Evolutionary conservation across 176 grass and related monocot genomes (phyloP).

Genomic region (Musa acuminata): DNA sequence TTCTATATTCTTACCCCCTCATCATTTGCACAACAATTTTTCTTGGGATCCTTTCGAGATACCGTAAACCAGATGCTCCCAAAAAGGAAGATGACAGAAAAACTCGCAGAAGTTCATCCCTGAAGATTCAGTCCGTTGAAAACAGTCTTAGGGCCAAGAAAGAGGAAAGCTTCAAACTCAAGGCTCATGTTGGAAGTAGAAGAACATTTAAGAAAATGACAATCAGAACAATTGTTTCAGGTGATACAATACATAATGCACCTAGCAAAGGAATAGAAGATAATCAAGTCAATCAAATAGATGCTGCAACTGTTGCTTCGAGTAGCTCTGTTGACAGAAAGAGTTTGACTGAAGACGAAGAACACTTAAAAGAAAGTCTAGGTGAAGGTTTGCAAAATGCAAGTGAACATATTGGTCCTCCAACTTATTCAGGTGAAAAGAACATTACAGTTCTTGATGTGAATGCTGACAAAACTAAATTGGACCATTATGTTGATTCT

Average conservation of each 20-base stretch:
- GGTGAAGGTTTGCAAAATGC: conserved; percentile 1
- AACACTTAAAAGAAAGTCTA: conserved; percentile 19
- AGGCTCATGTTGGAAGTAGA: conserved; percentile 19
- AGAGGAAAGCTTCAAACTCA: conserved; percentile 24
- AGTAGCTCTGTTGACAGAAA: not conserved
- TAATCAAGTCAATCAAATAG: conserved; percentile 29
- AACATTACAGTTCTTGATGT: conserved; percentile 11
- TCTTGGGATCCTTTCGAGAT: conserved; percentile 60
- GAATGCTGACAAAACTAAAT: conserved; percentile 9
- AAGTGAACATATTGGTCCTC: not conserved
- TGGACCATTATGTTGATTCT: conserved; percentile 27
- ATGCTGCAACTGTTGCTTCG: not conserved
- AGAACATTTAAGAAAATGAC: conserved; percentile 26
- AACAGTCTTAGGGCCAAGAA: not conserved
- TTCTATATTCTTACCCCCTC: conserved; percentile 69
- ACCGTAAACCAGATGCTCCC: conserved; percentile 37
- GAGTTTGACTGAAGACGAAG: conserved; percentile 14
- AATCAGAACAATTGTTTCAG: conserved; percentile 10
- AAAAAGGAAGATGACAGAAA: conserved; percentile 20
- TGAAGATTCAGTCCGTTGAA: not conserved
- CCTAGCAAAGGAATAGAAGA: conserved; percentile 29
- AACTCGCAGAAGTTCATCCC: not conserved
- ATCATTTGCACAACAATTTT: conserved; percentile 66
- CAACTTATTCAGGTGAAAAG: not conserved
- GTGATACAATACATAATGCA: conserved; percentile 19